A percentile compares a stretch with the other conserved stretches of the same genome.
Evolutionary conservation across 768 basidiomycete species (phyloP).

Genomic region (Cubamyces lactineus): DNA sequence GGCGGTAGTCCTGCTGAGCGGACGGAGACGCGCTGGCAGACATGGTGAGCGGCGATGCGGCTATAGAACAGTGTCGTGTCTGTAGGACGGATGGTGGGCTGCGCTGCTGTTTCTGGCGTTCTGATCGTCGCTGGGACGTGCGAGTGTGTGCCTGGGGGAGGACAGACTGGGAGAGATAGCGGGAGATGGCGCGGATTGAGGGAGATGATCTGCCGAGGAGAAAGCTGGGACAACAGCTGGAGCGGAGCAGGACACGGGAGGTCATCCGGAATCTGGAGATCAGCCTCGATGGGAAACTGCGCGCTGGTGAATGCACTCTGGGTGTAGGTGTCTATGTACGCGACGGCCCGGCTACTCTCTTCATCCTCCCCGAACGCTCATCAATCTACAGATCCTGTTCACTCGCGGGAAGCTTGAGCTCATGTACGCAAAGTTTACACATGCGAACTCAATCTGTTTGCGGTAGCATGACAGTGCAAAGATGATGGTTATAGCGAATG

Average conservation of each 20-base stretch:
- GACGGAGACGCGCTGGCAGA: constrained; percentile 7
- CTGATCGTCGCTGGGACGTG: background rate
- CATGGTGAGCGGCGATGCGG: constrained; percentile 12
- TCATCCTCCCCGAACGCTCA: background rate
- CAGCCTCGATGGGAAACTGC: background rate
- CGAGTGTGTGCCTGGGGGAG: background rate
- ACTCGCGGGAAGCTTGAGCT: too few species aligned
- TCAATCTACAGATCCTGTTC: too few species aligned
- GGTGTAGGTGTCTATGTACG: constrained; percentile 17
- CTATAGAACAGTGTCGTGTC: constrained; percentile 8
- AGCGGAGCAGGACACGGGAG: background rate
- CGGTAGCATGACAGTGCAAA: too few species aligned
- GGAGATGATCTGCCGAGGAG: too few species aligned
- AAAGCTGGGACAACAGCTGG: background rate
- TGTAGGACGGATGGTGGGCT: background rate
- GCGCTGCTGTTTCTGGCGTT: background rate
- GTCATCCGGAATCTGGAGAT: constrained; percentile 7
- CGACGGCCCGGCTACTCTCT: background rate
- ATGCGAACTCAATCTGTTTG: too few species aligned
- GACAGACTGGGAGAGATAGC: background rate
- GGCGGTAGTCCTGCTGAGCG: constrained; percentile 45
- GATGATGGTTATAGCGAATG: too few species aligned
- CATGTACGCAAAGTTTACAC: too few species aligned
- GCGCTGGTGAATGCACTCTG: too few species aligned
- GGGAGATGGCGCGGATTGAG: too few species aligned